Conservation (phyloP, 192 early-diverging fungal genomes). For the Phycomyces nitens region DNA sequence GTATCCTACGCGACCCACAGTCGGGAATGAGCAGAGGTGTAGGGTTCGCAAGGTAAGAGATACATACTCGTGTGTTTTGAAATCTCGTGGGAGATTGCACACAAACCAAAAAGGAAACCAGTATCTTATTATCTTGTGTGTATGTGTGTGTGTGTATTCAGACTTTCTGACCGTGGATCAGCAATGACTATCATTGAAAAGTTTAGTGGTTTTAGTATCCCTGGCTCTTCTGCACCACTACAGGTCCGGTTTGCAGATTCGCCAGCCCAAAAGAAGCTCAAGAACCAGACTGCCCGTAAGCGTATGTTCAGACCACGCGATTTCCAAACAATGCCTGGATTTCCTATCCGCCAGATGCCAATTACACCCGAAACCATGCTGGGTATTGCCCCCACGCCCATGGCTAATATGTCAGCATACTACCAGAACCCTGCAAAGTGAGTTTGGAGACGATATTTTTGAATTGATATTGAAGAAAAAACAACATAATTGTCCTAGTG, state of each 20-base stretch:
- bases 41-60: conserved; percentile 66
- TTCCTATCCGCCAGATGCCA: conserved; percentile 29
- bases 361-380: conserved; percentile 49
- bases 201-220: conserved; percentile 57
- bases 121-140: too few relatives aligned
- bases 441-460: too few relatives aligned
- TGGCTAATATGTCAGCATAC: conserved; percentile 1
- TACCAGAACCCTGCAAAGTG: not conserved
- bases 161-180: conserved; percentile 67
- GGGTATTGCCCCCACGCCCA: conserved; percentile 35
- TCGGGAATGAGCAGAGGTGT: conserved; percentile 69
- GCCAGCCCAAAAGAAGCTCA: conserved; percentile 72
- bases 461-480: too few relatives aligned
- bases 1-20: conserved; percentile 68
- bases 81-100: too few relatives aligned
- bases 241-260: conserved; percentile 81
- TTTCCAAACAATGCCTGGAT: conserved; percentile 32
- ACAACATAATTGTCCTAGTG: too few relatives aligned
- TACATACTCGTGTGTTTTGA: too few relatives aligned
- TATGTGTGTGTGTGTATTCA: too few relatives aligned
- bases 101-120: too few relatives aligned
- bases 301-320: conserved; percentile 35
- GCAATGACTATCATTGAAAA: conserved; percentile 66
- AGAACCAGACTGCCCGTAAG: conserved; percentile 55
- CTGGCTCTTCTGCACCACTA: conserved; percentile 61